Percentiles rank a stretch among this genome's conserved stretches.
phyloP scores from a whole-genome alignment of 2,329 filamentous ascomycete species.

The Metarhizium rileyi region DNA sequence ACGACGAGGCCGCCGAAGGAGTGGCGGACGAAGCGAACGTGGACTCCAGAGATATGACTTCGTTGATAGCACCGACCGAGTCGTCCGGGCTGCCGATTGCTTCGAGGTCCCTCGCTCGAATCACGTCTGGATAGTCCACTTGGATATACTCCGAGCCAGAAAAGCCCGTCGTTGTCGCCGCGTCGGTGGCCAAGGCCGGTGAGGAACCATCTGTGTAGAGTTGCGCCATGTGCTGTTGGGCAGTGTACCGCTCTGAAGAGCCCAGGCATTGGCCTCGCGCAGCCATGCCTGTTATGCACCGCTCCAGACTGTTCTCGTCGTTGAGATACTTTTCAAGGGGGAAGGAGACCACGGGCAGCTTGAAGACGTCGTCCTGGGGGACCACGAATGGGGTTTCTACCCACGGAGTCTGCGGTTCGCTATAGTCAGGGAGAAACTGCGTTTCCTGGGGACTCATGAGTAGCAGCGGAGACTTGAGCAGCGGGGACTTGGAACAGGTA shows the following conservation, averaged over 20 bases:
- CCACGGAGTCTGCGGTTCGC: background rate
- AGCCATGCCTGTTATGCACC: background rate
- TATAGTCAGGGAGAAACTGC: background rate
- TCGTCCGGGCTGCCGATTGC: background rate
- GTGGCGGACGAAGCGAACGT: background rate
- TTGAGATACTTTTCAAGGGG: constrained; percentile 3
- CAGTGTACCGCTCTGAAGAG: background rate
- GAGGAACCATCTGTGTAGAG: background rate
- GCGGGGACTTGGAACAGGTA: background rate
- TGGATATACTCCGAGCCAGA: background rate
- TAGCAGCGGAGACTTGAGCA: constrained; percentile 1
- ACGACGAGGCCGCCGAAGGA: background rate
- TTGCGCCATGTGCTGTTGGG: background rate
- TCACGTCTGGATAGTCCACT: background rate
- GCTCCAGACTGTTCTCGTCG: constrained; percentile 4
- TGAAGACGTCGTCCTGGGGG: background rate
- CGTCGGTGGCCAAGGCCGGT: background rate
- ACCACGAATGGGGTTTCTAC: background rate
- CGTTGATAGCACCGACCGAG: background rate
- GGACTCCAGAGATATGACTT: background rate
- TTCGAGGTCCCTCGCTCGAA: background rate
- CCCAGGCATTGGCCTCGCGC: background rate
- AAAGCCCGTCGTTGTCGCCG: background rate
- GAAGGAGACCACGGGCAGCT: background rate
- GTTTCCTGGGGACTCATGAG: constrained; percentile 2